These are phyloP conservation scores for Chenopodium formosanum DNA, from an alignment of 148 eudicot genomes.

Conservation along the genomic window DNA sequence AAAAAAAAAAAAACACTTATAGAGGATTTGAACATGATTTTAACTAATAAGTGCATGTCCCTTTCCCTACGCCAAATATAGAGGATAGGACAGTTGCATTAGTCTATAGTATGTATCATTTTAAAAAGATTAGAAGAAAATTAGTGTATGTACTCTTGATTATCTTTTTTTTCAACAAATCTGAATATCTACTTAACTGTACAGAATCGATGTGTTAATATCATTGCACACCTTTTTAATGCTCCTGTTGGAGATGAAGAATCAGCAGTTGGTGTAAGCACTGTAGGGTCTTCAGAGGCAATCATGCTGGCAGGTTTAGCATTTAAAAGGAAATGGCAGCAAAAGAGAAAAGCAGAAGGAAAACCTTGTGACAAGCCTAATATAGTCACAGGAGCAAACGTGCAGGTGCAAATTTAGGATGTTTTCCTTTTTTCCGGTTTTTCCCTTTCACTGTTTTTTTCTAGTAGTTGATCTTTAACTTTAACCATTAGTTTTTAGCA, in stretches of 20 bases:
- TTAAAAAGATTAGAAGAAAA: neutral
- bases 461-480: neutral
- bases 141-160: neutral
- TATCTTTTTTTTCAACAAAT: neutral
- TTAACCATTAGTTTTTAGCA: neutral
- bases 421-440: too few species aligned
- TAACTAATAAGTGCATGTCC: neutral
- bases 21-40: neutral
- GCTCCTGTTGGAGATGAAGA: constrained; percentile 33
- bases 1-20: neutral
- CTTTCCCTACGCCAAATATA: neutral
- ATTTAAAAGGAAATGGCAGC: constrained; percentile 37
- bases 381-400: constrained; percentile 35
- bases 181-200: neutral
- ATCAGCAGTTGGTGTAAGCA: constrained; percentile 31
- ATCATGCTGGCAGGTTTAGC: constrained; percentile 38
- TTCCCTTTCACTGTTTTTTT: neutral
- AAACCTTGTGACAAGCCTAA: constrained; percentile 32
- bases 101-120: neutral
- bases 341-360: constrained; percentile 26
- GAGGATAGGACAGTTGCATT: neutral
- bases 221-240: constrained; percentile 31
- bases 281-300: constrained; percentile 38
- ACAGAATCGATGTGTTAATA: constrained; percentile 34
- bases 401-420: constrained; percentile 14